phyloP scores from a whole-genome alignment of 768 basidiomycete species.

The Termitomyces sp. region DNA sequence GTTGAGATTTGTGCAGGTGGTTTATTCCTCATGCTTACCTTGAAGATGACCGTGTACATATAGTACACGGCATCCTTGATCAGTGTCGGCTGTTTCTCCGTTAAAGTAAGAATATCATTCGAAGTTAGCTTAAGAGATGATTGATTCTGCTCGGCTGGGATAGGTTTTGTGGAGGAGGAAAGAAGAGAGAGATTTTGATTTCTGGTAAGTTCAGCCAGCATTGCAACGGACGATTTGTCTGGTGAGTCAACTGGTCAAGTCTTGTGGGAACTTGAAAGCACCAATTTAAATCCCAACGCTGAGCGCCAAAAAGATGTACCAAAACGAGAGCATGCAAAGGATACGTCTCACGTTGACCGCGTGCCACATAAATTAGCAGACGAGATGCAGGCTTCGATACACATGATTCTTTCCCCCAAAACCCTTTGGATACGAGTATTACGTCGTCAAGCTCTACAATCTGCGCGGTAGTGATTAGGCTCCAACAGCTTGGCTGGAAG shows the following conservation, averaged over 20 bases:
- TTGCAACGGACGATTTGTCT: neutral
- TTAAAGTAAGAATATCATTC: neutral
- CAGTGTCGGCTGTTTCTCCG: neutral
- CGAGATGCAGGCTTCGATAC: too few species aligned
- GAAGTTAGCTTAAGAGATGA: neutral
- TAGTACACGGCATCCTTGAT: slow-evolving; percentile 1
- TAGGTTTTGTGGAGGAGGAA: neutral
- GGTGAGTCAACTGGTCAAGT: neutral
- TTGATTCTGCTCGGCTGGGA: neutral
- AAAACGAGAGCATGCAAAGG: neutral
- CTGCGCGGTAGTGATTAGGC: too few species aligned
- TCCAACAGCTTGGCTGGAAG: neutral
- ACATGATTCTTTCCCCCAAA: too few species aligned
- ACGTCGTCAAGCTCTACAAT: too few species aligned
- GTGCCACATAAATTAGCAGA: neutral
- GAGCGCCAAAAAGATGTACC: neutral
- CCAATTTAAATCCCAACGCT: too few species aligned
- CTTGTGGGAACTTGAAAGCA: neutral
- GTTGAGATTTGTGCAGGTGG: neutral
- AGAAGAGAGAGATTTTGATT: neutral
- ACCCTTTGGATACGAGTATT: too few species aligned
- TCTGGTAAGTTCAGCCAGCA: neutral
- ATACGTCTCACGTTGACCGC: neutral
- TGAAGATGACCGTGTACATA: neutral
- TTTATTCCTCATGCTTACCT: neutral